Evolutionary conservation across 2,329 filamentous ascomycete genomes (phyloP).

Genomic region (Ophiostoma sp.): DNA sequence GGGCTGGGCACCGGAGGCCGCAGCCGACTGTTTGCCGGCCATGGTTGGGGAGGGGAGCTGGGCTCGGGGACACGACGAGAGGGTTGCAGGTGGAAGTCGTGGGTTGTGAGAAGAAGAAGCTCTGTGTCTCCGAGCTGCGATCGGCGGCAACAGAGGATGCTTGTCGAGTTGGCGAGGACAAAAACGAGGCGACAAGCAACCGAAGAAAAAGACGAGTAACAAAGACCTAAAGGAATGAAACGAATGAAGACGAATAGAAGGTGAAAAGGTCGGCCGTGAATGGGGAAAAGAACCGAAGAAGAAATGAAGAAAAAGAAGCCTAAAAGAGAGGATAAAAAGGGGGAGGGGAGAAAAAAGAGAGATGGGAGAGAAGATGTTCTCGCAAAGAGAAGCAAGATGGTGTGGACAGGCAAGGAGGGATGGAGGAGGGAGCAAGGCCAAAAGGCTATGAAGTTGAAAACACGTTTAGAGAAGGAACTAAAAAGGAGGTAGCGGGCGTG

Average conservation of each 20-base stretch:
- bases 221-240: neutral
- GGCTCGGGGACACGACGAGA: neutral
- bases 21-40: constrained; percentile 50
- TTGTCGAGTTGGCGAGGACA: neutral
- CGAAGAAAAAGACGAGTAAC: neutral
- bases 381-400: constrained; percentile 16
- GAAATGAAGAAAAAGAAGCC: constrained; percentile 9
- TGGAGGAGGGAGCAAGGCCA: neutral
- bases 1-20: constrained; percentile 55
- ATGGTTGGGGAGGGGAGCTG: constrained; percentile 34
- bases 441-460: constrained; percentile 21
- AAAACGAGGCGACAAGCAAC: neutral
- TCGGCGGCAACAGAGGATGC: neutral
- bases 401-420: constrained; percentile 2
- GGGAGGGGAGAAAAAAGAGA: constrained; percentile 1
- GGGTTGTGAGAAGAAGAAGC: neutral
- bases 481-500: constrained; percentile 22
- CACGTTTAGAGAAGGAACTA: constrained; percentile 22
- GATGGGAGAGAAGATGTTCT: constrained; percentile 16
- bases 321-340: constrained; percentile 15
- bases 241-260: constrained; percentile 8
- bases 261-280: constrained; percentile 7
- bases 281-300: constrained; percentile 13
- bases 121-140: neutral
- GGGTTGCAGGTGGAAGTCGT: neutral